phyloP scores from a whole-genome alignment of 139 green algal species.

The Volvox africanus region DNA sequence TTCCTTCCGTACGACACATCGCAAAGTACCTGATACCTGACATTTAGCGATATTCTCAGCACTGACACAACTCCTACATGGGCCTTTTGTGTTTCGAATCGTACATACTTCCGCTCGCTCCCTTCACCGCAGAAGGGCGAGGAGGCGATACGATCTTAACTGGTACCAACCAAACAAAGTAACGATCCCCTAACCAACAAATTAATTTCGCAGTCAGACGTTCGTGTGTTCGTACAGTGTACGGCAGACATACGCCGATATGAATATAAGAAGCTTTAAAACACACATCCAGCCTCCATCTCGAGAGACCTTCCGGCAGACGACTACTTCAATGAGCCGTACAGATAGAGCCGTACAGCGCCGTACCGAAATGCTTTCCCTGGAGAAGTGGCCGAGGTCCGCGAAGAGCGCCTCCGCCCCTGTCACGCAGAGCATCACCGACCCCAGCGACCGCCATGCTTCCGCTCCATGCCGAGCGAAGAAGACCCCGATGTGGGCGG shows the following conservation, averaged over 20 bases:
- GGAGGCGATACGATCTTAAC: too few relatives aligned
- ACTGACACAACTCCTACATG: too few relatives aligned
- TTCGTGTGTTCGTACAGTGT: background rate
- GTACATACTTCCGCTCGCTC: too few relatives aligned
- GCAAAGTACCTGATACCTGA: too few relatives aligned
- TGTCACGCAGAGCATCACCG: conserved; percentile 74
- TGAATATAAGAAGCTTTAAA: too few relatives aligned
- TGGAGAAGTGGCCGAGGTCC: conserved; percentile 77
- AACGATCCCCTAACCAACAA: background rate
- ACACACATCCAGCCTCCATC: background rate
- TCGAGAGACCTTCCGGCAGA: background rate
- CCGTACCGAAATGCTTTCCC: conserved; percentile 50
- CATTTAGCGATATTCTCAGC: too few relatives aligned
- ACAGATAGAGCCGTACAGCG: background rate
- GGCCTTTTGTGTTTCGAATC: too few relatives aligned
- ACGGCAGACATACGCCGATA: too few relatives aligned
- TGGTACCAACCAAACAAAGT: background rate
- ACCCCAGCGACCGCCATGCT: conserved; percentile 67
- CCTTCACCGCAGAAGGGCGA: too few relatives aligned
- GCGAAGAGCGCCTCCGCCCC: conserved; percentile 81
- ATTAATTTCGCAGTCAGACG: background rate
- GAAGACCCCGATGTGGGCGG: conserved; percentile 40
- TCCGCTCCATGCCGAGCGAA: conserved; percentile 38
- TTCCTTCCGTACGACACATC: too few relatives aligned
- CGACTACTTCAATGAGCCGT: background rate